Conservation (phyloP, 1,139 yeast species). For the Scheffersomyces segobiensis region DNA sequence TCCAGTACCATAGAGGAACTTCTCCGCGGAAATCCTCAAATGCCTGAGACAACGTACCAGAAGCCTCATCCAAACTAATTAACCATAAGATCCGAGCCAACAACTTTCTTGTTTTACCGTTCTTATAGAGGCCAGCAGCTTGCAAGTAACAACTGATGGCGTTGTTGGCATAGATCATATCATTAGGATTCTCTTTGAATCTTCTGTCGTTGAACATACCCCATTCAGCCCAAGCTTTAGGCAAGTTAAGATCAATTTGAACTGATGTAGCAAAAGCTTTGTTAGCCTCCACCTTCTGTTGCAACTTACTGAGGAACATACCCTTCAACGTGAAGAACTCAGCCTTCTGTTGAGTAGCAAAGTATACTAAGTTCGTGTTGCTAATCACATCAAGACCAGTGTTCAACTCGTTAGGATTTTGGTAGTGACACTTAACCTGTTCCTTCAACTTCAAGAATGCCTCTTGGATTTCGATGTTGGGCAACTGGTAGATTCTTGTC, state of each 20-base stretch:
- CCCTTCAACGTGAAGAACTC: slow-evolving; percentile 97
- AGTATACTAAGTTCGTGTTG: slow-evolving; percentile 91
- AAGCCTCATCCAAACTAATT: slow-evolving; percentile 83
- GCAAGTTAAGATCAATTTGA: slow-evolving; percentile 87
- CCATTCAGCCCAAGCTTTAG: slow-evolving; percentile 99
- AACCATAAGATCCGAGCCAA: slow-evolving; percentile 93
- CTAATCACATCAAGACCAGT: slow-evolving; percentile 97
- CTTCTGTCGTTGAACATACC: slow-evolving; percentile 91
- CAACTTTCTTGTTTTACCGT: slow-evolving; percentile 84
- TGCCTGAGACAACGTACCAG: slow-evolving; percentile 81
- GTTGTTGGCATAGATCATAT: slow-evolving; percentile 84
- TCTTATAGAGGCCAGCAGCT: slow-evolving; percentile 95
- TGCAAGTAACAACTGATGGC: slow-evolving; percentile 95
- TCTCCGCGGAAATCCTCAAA: slow-evolving; percentile 94
- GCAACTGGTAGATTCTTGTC: slow-evolving; percentile 91
- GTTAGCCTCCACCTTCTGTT: slow-evolving; percentile 91
- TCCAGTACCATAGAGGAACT: slow-evolving; percentile 99
- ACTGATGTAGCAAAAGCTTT: slow-evolving; percentile 98
- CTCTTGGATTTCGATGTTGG: slow-evolving; percentile 97
- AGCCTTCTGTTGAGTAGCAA: slow-evolving; percentile 96
- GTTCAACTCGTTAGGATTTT: slow-evolving; percentile 78
- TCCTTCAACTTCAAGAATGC: slow-evolving; percentile 94
- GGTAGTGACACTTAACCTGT: slow-evolving; percentile 97
- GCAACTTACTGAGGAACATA: slow-evolving; percentile 90
- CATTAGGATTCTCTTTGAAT: slow-evolving; percentile 80